phyloP scores from a whole-genome alignment of 768 basidiomycete genomes.

The Amanita molliuscula region DNA sequence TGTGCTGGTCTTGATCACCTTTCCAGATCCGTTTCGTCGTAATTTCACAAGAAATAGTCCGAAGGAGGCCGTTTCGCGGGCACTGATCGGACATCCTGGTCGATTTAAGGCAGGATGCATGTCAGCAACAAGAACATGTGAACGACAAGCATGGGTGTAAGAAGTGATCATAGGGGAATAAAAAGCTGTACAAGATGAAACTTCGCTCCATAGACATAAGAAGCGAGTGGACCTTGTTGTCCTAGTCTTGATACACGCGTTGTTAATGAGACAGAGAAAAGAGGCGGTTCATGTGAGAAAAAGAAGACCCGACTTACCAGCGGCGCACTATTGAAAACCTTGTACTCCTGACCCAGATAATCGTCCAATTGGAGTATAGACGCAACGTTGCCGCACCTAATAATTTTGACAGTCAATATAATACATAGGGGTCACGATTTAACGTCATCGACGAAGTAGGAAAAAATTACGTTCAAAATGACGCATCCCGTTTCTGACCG shows the following conservation, averaged over 20 bases:
- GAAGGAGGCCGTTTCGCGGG: constrained; percentile 80
- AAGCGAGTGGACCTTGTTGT: background rate
- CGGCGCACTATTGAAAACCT: constrained; percentile 87
- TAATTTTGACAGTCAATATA: background rate
- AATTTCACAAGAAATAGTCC: constrained; percentile 72
- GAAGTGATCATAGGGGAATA: background rate
- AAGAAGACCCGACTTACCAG: constrained; percentile 41
- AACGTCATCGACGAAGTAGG: background rate
- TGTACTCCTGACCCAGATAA: constrained; percentile 87
- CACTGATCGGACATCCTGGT: constrained; percentile 70
- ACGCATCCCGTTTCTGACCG: background rate
- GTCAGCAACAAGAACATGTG: constrained; percentile 5
- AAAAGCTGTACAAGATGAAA: constrained; percentile 1
- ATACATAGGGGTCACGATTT: background rate
- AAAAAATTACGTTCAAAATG: background rate
- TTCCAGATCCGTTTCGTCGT: background rate
- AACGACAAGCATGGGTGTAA: constrained; percentile 5
- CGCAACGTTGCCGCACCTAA: constrained; percentile 90
- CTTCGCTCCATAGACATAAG: background rate
- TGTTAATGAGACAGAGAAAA: constrained; percentile 4
- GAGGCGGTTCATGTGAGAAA: background rate
- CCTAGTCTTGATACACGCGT: background rate
- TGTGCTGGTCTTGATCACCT: background rate
- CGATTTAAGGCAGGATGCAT: constrained; percentile 4
- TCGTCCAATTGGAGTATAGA: constrained; percentile 94